phyloP scores from a whole-genome alignment of 495 filamentous ascomycete genomes.

The Aspergillus hancockii region DNA sequence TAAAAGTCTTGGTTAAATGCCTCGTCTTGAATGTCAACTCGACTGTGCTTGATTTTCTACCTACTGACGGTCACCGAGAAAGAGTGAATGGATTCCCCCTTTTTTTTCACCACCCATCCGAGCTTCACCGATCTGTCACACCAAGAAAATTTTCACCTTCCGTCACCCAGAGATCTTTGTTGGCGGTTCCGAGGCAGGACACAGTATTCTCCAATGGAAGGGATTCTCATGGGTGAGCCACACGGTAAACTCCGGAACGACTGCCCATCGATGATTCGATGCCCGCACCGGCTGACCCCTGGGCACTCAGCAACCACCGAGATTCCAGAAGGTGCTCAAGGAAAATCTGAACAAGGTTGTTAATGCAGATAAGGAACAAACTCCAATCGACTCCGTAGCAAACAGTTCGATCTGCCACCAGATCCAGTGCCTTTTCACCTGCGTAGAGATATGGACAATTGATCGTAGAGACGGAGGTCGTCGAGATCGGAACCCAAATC shows the following conservation, averaged over 20 bases:
- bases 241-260: conserved; percentile 20
- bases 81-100: neutral
- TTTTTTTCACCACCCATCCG: neutral
- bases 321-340: conserved; percentile 1
- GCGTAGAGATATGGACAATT: neutral
- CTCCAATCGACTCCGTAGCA: neutral
- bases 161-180: neutral
- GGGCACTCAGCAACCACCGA: neutral
- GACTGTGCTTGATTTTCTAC: no score
- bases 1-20: neutral
- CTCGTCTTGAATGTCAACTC: neutral
- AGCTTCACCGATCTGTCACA: neutral
- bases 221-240: conserved; percentile 6
- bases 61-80: neutral
- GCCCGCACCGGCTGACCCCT: conserved; percentile 3
- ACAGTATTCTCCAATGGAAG: neutral
- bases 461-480: neutral
- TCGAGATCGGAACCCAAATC: neutral
- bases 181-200: conserved; percentile 7
- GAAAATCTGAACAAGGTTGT: conserved; percentile 1
- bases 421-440: neutral
- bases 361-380: neutral
- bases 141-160: neutral
- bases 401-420: neutral
- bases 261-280: conserved; percentile 8